Conservation (phyloP, 345 rosid species). For the Chamaenerion angustifolium region DNA sequence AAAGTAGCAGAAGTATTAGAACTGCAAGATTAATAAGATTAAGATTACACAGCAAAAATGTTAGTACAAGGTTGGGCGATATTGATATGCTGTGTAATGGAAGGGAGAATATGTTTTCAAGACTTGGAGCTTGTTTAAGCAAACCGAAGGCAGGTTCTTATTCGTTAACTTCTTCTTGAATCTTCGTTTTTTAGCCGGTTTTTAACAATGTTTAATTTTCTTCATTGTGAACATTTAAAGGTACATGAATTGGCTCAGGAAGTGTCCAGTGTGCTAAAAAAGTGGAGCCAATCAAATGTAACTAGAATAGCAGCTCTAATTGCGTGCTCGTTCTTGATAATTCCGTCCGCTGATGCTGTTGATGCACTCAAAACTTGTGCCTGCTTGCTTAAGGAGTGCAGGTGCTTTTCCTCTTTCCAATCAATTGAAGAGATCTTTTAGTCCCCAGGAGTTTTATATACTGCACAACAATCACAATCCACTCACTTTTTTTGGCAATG, state of each 20-base stretch:
- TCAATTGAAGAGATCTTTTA: background rate
- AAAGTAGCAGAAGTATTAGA: slow-evolving; percentile 4
- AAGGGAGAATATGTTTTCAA: slow-evolving; percentile 23
- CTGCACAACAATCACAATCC: no score
- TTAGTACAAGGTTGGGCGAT: background rate
- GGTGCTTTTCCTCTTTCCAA: slow-evolving; percentile 26
- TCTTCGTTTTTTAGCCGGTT: no score
- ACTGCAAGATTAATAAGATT: slow-evolving; percentile 1
- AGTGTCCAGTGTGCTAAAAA: slow-evolving; percentile 19
- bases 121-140: slow-evolving; percentile 5
- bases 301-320: slow-evolving; percentile 39
- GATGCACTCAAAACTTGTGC: slow-evolving; percentile 93
- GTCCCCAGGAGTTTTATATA: no score
- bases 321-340: slow-evolving; percentile 44
- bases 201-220: background rate
- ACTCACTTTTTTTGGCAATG: no score
- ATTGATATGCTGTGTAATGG: slow-evolving; percentile 2
- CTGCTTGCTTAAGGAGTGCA: slow-evolving; percentile 82
- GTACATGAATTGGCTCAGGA: slow-evolving; percentile 7
- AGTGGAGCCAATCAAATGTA: slow-evolving; percentile 24
- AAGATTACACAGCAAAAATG: background rate
- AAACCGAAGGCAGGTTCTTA: slow-evolving; percentile 21
- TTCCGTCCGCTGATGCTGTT: slow-evolving; percentile 80
- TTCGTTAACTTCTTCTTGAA: background rate
- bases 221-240: slow-evolving; percentile 8